Percentiles rank a stretch among this genome's conserved stretches.
Conservation (phyloP, 768 basidiomycete species). For the Inosperma sp. region DNA sequence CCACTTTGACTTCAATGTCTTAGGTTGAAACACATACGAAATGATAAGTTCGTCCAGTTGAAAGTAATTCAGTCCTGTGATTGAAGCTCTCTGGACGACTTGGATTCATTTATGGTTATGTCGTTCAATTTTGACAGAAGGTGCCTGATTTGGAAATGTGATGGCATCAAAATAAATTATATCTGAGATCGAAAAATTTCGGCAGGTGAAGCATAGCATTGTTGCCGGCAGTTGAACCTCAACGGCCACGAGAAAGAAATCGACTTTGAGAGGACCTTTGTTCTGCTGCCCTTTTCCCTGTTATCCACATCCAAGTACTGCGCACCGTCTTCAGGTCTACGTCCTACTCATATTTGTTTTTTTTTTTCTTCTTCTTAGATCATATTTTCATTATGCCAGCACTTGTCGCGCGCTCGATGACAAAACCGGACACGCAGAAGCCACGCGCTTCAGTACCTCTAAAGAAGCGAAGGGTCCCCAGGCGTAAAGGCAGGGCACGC, state of each 20-base stretch:
- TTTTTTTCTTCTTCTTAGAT: slow-evolving; percentile 20
- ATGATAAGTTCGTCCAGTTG: slow-evolving; percentile 63
- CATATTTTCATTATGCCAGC: slow-evolving; percentile 43
- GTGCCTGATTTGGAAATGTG: not conserved
- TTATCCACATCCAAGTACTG: slow-evolving; percentile 9
- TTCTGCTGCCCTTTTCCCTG: not conserved
- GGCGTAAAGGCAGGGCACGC: slow-evolving; percentile 60
- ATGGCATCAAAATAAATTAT: not conserved
- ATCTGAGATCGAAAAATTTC: slow-evolving; percentile 20
- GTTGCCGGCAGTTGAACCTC: slow-evolving; percentile 27
- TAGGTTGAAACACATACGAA: slow-evolving; percentile 38
- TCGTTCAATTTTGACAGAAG: too few species aligned
- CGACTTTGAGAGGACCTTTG: not conserved
- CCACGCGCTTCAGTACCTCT: slow-evolving; percentile 30
- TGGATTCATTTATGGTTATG: slow-evolving; percentile 38
- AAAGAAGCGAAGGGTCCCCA: slow-evolving; percentile 45
- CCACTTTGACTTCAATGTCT: not conserved
- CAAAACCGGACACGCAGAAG: slow-evolving; percentile 28
- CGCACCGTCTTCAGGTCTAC: not conserved
- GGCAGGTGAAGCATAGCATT: slow-evolving; percentile 14
- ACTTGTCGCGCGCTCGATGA: slow-evolving; percentile 28
- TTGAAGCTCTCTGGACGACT: slow-evolving; percentile 42
- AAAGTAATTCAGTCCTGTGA: slow-evolving; percentile 46
- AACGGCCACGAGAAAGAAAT: slow-evolving; percentile 17
- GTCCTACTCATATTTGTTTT: slow-evolving; percentile 4